phyloP scores from a whole-genome alignment of 371 early-diverging fungal genomes.

The Chytridium lagenaria region DNA sequence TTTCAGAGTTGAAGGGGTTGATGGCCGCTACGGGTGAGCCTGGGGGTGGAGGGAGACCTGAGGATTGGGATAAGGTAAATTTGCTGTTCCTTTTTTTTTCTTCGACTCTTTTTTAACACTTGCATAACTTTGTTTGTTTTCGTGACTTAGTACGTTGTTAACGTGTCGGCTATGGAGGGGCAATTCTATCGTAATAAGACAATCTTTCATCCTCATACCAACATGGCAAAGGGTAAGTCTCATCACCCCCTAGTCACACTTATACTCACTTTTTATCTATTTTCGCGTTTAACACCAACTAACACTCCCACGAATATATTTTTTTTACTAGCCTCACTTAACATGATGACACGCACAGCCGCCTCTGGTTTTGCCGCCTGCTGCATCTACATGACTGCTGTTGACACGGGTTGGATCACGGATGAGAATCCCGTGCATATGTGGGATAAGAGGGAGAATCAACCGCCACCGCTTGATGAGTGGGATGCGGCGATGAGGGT shows the following conservation, averaged over 20 bases:
- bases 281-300: background rate
- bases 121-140: too few species aligned
- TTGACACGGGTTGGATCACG: slow-evolving; percentile 61
- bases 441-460: slow-evolving; percentile 41
- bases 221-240: slow-evolving; percentile 50
- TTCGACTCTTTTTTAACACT: background rate
- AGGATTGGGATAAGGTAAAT: slow-evolving; percentile 32
- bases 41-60: slow-evolving; percentile 12
- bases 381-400: slow-evolving; percentile 55
- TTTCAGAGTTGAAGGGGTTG: slow-evolving; percentile 49
- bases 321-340: slow-evolving; percentile 51
- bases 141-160: slow-evolving; percentile 47
- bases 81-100: background rate
- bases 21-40: slow-evolving; percentile 29
- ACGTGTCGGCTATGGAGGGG: slow-evolving; percentile 59
- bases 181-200: slow-evolving; percentile 59
- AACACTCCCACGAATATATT: slow-evolving; percentile 22
- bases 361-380: slow-evolving; percentile 43
- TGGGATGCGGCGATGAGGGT: slow-evolving; percentile 57
- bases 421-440: slow-evolving; percentile 51
- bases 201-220: slow-evolving; percentile 52
- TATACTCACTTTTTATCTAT: background rate
- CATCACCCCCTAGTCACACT: background rate
- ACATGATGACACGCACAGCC: slow-evolving; percentile 59
- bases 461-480: slow-evolving; percentile 57